Conservation (phyloP, 2,329 filamentous ascomycete species). For the Zasmidium citrigriseum region DNA sequence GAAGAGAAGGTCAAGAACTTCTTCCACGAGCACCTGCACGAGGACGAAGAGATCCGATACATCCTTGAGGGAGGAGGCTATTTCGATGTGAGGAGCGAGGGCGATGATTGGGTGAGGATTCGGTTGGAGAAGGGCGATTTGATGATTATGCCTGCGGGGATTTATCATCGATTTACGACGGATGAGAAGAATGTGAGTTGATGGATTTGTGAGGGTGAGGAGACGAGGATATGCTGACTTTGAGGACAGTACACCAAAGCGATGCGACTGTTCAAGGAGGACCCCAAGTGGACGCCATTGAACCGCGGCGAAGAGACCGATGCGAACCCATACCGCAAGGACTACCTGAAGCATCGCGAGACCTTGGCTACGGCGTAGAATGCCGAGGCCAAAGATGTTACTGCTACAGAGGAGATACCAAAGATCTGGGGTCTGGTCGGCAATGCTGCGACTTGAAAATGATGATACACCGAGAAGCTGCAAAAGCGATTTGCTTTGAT, state of each 20-base stretch:
- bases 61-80: constrained; percentile 85
- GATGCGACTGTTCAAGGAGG: constrained; percentile 95
- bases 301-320: constrained; percentile 80
- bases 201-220: not conserved
- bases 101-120: constrained; percentile 88
- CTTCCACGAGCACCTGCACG: constrained; percentile 93
- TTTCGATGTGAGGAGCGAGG: constrained; percentile 84
- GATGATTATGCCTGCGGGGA: constrained; percentile 89
- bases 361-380: constrained; percentile 7
- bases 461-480: not conserved
- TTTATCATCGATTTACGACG: constrained; percentile 97
- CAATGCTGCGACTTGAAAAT: not conserved
- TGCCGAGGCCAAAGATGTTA: not conserved
- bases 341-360: constrained; percentile 61
- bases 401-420: not conserved
- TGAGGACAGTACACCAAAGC: constrained; percentile 79
- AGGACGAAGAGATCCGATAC: constrained; percentile 98
- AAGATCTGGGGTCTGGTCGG: not conserved
- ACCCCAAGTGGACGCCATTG: constrained; percentile 96
- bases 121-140: constrained; percentile 81
- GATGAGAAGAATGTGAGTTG: constrained; percentile 81
- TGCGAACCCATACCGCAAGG: constrained; percentile 73
- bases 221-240: constrained; percentile 20
- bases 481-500: not conserved
- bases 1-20: constrained; percentile 93